phyloP scores from a whole-genome alignment of 2,329 filamentous ascomycete species.

The Pestalotiopsis fici region DNA sequence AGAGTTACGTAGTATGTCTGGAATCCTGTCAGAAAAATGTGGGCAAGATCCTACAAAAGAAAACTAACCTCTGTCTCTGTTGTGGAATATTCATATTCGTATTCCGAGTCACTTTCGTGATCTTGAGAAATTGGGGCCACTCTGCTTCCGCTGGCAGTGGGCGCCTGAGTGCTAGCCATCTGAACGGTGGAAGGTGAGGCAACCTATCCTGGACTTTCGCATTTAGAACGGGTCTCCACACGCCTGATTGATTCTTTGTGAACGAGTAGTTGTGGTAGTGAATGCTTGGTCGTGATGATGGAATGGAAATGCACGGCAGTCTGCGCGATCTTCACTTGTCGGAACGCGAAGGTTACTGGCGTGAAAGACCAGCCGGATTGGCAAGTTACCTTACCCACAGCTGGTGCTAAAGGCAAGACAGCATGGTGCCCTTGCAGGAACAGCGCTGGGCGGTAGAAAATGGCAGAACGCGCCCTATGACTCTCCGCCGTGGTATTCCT shows the following conservation, averaged over 20 bases:
- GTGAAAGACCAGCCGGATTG: neutral
- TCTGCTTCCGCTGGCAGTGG: slow-evolving; percentile 9
- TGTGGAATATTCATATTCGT: slow-evolving; percentile 68
- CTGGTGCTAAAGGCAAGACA: neutral
- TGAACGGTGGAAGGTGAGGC: slow-evolving; percentile 16
- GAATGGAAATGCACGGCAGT: neutral
- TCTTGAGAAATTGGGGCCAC: slow-evolving; percentile 1
- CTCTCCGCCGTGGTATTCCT: neutral
- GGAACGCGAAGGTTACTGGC: neutral
- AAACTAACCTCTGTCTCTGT: slow-evolving; percentile 60
- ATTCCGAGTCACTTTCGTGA: slow-evolving; percentile 58
- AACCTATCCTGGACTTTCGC: slow-evolving; percentile 9
- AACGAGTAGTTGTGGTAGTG: neutral
- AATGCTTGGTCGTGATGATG: neutral
- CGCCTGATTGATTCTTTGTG: neutral
- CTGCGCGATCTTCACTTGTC: neutral
- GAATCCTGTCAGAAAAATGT: neutral
- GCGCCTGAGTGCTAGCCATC: slow-evolving; percentile 25
- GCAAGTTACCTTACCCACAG: neutral
- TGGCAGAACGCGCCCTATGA: slow-evolving; percentile 18
- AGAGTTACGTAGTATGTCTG: slow-evolving; percentile 67
- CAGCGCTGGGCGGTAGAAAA: slow-evolving; percentile 19
- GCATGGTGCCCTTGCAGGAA: neutral
- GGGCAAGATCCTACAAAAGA: neutral
- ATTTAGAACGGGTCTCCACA: neutral